phyloP scores from a whole-genome alignment of 2,329 filamentous ascomycete genomes.

The Cladosporium austrohemisphaericum region DNA sequence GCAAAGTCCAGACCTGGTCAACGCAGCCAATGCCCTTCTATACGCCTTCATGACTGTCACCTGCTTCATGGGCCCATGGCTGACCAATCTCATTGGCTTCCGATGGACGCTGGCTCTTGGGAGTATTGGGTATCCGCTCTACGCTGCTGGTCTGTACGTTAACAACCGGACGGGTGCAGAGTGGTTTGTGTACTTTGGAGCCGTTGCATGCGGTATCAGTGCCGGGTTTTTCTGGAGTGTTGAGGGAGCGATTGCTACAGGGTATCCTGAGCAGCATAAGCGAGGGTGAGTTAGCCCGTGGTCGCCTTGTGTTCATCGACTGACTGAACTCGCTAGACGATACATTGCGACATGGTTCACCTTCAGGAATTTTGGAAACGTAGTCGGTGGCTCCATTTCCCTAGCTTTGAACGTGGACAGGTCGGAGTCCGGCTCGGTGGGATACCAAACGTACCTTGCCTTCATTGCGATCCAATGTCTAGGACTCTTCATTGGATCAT shows the following conservation, averaged over 20 bases:
- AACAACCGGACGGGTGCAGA: slow-evolving; percentile 49
- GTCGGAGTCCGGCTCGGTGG: slow-evolving; percentile 25
- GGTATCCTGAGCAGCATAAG: slow-evolving; percentile 46
- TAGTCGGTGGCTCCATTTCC: slow-evolving; percentile 41
- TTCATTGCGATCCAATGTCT: slow-evolving; percentile 39
- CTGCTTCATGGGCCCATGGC: slow-evolving; percentile 52
- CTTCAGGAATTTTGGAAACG: slow-evolving; percentile 47
- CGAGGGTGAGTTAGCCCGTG: slow-evolving; percentile 31
- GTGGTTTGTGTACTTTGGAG: slow-evolving; percentile 49
- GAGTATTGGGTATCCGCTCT: slow-evolving; percentile 41
- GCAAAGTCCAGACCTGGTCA: slow-evolving; percentile 62
- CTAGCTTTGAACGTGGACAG: slow-evolving; percentile 39
- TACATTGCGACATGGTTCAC: slow-evolving; percentile 31
- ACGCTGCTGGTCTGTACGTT: slow-evolving; percentile 45
- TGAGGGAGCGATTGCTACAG: slow-evolving; percentile 48
- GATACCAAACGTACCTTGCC: slow-evolving; percentile 37
- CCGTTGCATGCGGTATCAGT: slow-evolving; percentile 45
- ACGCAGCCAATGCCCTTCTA: slow-evolving; percentile 66
- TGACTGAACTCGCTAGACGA: slow-evolving; percentile 56
- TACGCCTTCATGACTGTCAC: slow-evolving; percentile 71
- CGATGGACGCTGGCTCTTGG: slow-evolving; percentile 25
- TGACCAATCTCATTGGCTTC: slow-evolving; percentile 35
- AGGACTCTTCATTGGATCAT: slow-evolving; percentile 36
- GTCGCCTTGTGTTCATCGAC: no score
- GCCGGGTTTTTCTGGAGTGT: slow-evolving; percentile 50